Evolutionary conservation across 2,329 filamentous ascomycete genomes (phyloP), one percentile per base, ranked within the genome.

Genomic region (Chaetoscypha palmicola): DNA sequence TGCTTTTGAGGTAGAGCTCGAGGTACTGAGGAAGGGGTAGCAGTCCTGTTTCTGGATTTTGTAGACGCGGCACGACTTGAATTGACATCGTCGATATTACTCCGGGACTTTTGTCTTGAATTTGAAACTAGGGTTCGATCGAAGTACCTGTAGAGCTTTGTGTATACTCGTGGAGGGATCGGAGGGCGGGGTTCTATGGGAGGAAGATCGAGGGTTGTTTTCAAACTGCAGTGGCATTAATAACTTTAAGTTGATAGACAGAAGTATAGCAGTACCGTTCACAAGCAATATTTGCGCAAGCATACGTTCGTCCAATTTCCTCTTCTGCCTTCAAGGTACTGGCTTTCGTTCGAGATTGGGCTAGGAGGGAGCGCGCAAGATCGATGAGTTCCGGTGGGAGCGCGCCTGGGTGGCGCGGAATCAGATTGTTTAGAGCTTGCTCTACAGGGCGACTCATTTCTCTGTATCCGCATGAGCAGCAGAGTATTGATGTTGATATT

Each of bases 221-320:
- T 90, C 30, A 95, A 71, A 41, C 88, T 88, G 20, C 46, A 4
- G n/a, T 31, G 43, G 14, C n/a, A 9, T 24, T 10, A 38, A 22
- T 21, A 5, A 24, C 3, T n/a, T 8, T 4, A 12, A 24, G 5
- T 28, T 23, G 31, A 16, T 16, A n/a, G 37, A 11, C 5, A 42
- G 38, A 38, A 31, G 17, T 14, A 38, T 24, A 20, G 17, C 38
- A 55, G 34, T 66, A 86, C 85, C 86, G 78, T 56, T 91, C 87
- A 61, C 90, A 97, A 16, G 92, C 92, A 48, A 98, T 76, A 64
- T 95, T 83, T 11, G 86, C 85, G 62, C 89, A 95, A 3, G 83
- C 85, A 63, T 92, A 92, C 3, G 77, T 74, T 16, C 90, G 76
- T n/a, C 83, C 87, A 52, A 92, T 80, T 63, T 96, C 90, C 63